Evolutionary conservation across 257 asterid genomes (phyloP), one percentile per base, ranked within the genome.

Genomic region (Solanum etuberosum): DNA sequence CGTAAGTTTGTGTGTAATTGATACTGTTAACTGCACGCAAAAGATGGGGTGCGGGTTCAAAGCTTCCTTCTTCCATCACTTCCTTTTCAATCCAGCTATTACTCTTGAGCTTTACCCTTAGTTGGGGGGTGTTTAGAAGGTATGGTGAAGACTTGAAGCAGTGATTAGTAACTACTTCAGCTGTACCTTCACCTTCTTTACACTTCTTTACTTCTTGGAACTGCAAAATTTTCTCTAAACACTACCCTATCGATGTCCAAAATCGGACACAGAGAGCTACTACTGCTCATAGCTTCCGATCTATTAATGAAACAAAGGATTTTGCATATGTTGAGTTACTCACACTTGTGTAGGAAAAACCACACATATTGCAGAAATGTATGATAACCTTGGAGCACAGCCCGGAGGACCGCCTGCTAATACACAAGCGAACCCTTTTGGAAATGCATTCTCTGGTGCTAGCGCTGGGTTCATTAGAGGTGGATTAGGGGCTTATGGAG

Each of bases 401-500:
- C 65, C 83, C 2, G 61, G 83, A 77, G 83, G 34, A 42, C 63
- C 25, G 1, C 16, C 40, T 78, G 84, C 18, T 43, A 78, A 27
- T 78, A 9, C 40, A 18, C 84, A 43, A 46, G 84, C 72, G 25
- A 43, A 80, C 83, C 83, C 83, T 6, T 74, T 59, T 48, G 90
- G 84, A 25, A 85, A 77, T 70, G 82, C 86, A 65, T 32, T 88
- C n/a, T 20, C 43, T 54, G 88, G 87, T 65, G 86, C 90, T n/a
- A 83, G 89, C 35, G 51, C 85, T 61, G 82, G 73, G 32, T 71
- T 86, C 59, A 40, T 86, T 34, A 86, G 72, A 59, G 54, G 65
- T 61, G 87, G 74, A 51, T 46, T 86, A 35, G 74, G 86, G 48
- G 86, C 83, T 43, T 87, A 81, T 87, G 89, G 89, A 25, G 74